Evolutionary conservation across 306 rosid genomes (phyloP).

Genomic region (Dicorynia guianensis): DNA sequence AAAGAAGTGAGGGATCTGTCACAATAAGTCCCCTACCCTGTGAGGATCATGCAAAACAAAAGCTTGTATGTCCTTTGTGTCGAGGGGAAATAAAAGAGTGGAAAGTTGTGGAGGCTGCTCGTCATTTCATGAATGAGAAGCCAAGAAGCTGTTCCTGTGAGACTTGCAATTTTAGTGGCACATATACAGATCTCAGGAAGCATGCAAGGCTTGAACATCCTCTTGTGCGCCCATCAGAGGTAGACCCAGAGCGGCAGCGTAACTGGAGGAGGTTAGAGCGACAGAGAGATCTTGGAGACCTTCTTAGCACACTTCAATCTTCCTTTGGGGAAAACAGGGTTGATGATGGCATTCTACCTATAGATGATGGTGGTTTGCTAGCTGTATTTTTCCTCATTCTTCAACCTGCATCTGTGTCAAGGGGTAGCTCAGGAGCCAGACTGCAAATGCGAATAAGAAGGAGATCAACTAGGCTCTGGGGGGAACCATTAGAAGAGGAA

Average conservation of each 20-base stretch:
- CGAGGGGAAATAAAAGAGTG: slow-evolving; percentile 88
- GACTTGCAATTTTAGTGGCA: slow-evolving; percentile 78
- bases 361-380: slow-evolving; percentile 84
- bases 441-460: slow-evolving; percentile 78
- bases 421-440: slow-evolving; percentile 72
- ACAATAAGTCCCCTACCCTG: slow-evolving; percentile 59
- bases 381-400: slow-evolving; percentile 88
- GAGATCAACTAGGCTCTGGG: slow-evolving; percentile 82
- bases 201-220: slow-evolving; percentile 97
- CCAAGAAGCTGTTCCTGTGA: slow-evolving; percentile 91
- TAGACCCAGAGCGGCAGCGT: slow-evolving; percentile 91
- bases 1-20: slow-evolving; percentile 57
- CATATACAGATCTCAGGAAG: slow-evolving; percentile 88
- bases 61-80: slow-evolving; percentile 90
- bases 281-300: slow-evolving; percentile 95
- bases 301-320: slow-evolving; percentile 87
- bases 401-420: slow-evolving; percentile 80
- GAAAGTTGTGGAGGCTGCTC: slow-evolving; percentile 86
- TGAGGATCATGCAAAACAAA: slow-evolving; percentile 63
- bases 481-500: slow-evolving; percentile 82
- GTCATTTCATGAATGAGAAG: slow-evolving; percentile 89
- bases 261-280: slow-evolving; percentile 93
- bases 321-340: slow-evolving; percentile 80
- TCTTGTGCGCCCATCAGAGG: slow-evolving; percentile 83
- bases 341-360: slow-evolving; percentile 73